A percentile compares a stretch with the other conserved stretches of the same genome.
These are phyloP conservation scores for Graphilbum ipis-grandicollis DNA, from an alignment of 2,329 filamentous ascomycete genomes.

Conservation along the genomic window DNA sequence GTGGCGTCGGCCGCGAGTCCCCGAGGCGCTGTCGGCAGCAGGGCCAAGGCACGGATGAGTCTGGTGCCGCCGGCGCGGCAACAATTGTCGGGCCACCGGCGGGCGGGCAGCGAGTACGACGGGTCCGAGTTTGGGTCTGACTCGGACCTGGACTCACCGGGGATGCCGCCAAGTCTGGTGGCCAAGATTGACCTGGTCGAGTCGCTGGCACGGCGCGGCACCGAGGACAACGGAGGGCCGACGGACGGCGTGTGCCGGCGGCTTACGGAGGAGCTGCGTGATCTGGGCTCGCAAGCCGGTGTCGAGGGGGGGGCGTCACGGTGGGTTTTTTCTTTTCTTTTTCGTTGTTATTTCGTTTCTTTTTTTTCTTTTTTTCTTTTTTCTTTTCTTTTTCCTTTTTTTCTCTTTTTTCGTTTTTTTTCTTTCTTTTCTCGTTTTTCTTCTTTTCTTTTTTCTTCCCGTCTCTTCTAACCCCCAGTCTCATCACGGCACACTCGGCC, in stretches of 20 bases:
- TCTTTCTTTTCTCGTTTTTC: no score
- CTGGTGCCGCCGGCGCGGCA: no score
- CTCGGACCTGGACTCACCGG: conserved; percentile 51
- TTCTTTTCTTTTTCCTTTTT: no score
- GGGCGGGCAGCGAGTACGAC: conserved; percentile 44
- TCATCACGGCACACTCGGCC: conserved; percentile 60
- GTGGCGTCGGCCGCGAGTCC: conserved; percentile 10
- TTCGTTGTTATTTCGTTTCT: no score
- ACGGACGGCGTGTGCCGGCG: conserved; percentile 50
- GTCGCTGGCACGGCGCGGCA: conserved; percentile 46
- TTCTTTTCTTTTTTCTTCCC: no score
- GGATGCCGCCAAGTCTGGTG: conserved; percentile 48
- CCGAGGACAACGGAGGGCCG: conserved; percentile 47
- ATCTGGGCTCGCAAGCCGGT: conserved; percentile 54
- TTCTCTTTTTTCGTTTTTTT: no score
- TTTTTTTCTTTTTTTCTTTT: no score
- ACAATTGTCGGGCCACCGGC: no score
- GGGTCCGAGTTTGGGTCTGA: conserved; percentile 60
- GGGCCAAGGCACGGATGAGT: conserved; percentile 13
- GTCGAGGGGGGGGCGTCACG: conserved; percentile 57
- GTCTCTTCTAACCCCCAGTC: no score
- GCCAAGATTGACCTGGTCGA: conserved; percentile 58
- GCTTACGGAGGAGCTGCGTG: conserved; percentile 50
- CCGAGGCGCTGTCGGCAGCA: not conserved
- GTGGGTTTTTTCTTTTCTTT: no score